Evolutionary conservation across 805 yeast species (phyloP), one percentile per base, ranked within the genome.

Genomic region (Candida chauliodis): DNA sequence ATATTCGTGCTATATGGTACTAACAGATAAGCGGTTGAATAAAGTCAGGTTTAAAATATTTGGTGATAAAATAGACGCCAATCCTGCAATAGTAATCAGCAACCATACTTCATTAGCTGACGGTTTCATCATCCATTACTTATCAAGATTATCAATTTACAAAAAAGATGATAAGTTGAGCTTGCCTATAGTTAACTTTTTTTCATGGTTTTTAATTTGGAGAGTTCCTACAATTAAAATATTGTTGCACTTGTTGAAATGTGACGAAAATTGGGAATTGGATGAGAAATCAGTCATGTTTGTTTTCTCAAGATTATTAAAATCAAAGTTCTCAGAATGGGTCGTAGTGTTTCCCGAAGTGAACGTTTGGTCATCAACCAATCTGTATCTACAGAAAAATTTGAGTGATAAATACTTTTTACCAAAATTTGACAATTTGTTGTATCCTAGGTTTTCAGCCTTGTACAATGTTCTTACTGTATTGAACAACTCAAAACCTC

Each of bases 321-420:
- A 45, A n/a, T 66, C 69, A 19, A 68, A 56, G 24, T 53, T 48
- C n/a, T 66, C 64, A 19, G 73, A 76, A 47, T 80, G 95, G 86
- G 49, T 88, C 0, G 78, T 81, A 0, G 46, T 85, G 7, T 89
- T 89, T 47, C 97, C 97, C 0, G 97, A 90, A 58, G 96, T 85
- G 4, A 84, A 84, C 50, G 75, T 84, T 6, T 74, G 76, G 56
- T 75, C 80, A 0, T 64, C 72, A 8, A 72, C 72, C 25, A 69
- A 69, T 31, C 55, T 64, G 32, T 46, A 56, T 50, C 36, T 73
- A 28, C 95, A 88, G 44, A 64, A 70, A 27, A 67, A 71, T 21
- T 69, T 79, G 43, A 70, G 81, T 33, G 73, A 72, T 28, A 70
- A 72, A 40, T 78, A 72, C 49, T 82, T 72, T 39, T 63, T 84